Evolutionary conservation across 192 early-diverging fungal species (phyloP).

Genomic region (Umbelopsis ramanniana): DNA sequence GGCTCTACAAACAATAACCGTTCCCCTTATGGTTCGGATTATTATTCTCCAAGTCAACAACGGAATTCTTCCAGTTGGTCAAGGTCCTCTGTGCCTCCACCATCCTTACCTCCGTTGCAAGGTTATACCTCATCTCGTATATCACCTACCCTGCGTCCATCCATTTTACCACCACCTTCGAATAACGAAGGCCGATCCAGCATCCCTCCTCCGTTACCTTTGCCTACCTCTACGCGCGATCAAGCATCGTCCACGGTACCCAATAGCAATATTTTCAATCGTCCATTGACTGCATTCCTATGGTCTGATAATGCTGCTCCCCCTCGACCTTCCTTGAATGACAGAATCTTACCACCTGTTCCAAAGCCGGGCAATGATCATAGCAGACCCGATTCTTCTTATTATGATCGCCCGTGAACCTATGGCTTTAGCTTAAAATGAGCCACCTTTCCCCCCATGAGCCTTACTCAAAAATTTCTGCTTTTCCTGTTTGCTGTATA

Average conservation of each 20-base stretch:
- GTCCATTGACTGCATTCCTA: constrained; percentile 1
- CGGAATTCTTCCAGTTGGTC: constrained; percentile 1
- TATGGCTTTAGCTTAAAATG: background rate
- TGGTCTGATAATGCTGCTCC: constrained; percentile 13
- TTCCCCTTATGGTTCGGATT: constrained; percentile 14
- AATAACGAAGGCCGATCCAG: background rate
- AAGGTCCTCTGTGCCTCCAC: constrained; percentile 11
- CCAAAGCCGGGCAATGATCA: background rate
- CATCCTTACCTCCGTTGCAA: constrained; percentile 12
- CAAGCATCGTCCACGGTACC: background rate
- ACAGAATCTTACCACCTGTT: constrained; percentile 10
- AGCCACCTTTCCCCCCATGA: background rate
- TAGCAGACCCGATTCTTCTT: background rate
- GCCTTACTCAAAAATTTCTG: background rate
- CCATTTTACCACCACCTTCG: constrained; percentile 7
- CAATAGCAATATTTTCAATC: constrained; percentile 20
- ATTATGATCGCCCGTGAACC: background rate
- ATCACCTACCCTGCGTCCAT: constrained; percentile 12
- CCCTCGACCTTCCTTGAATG: constrained; percentile 9
- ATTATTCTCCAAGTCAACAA: constrained; percentile 4
- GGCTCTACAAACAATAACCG: background rate
- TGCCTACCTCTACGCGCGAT: constrained; percentile 4
- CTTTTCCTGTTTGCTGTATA: background rate
- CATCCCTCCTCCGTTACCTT: constrained; percentile 11
- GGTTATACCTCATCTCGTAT: constrained; percentile 11